Percentiles rank a stretch among this genome's conserved stretches.
phyloP scores from a whole-genome alignment of 1,139 yeast species.

The Kodamaea arcana region DNA sequence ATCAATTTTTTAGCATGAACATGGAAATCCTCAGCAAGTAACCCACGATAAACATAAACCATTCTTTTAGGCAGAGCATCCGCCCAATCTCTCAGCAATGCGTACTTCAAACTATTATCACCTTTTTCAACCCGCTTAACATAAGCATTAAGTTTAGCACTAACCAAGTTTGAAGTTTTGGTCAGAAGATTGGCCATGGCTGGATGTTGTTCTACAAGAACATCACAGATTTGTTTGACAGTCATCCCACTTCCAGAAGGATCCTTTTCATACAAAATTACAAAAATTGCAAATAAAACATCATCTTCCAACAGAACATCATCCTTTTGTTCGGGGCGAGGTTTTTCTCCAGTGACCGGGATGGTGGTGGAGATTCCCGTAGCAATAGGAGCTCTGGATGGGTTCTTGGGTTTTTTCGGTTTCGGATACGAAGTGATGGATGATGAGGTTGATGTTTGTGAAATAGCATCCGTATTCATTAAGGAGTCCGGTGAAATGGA shows the following conservation, averaged over 20 bases:
- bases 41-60: constrained; percentile 81
- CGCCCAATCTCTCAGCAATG: constrained; percentile 83
- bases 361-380: constrained; percentile 74
- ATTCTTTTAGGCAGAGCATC: constrained; percentile 83
- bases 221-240: constrained; percentile 78
- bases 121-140: constrained; percentile 82
- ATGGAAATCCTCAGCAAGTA: constrained; percentile 67
- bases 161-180: constrained; percentile 74
- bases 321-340: constrained; percentile 59
- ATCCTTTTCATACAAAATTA: constrained; percentile 65
- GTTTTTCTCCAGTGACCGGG: constrained; percentile 79
- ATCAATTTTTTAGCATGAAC: constrained; percentile 59
- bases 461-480: constrained; percentile 19
- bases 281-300: constrained; percentile 68
- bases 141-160: constrained; percentile 79
- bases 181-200: constrained; percentile 77
- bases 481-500: constrained; percentile 45
- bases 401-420: constrained; percentile 34
- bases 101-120: constrained; percentile 64
- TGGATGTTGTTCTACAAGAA: constrained; percentile 66
- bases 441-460: constrained; percentile 7
- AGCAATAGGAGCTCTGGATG: constrained; percentile 48
- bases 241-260: constrained; percentile 74
- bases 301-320: constrained; percentile 68
- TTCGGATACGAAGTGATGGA: constrained; percentile 5